phyloP scores from a whole-genome alignment of 306 rosid genomes.

The Castanea sativa region DNA sequence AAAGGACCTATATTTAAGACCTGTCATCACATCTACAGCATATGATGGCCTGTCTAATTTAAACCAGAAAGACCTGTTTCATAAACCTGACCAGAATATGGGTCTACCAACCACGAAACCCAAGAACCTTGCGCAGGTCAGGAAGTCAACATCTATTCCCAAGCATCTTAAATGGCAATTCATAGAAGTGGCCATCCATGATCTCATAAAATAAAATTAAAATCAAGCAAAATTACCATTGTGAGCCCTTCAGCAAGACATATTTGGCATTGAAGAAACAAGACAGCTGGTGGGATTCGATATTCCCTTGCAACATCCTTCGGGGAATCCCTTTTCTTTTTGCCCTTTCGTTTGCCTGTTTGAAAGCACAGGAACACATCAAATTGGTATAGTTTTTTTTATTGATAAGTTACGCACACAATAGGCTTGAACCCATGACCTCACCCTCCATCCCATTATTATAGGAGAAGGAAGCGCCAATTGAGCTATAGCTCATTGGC shows the following conservation, averaged over 20 bases:
- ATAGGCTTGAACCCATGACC: no score
- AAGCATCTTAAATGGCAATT: background rate
- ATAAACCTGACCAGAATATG: background rate
- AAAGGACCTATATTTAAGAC: slow-evolving; percentile 8
- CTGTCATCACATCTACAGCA: background rate
- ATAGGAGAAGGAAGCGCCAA: no score
- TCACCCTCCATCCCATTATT: no score
- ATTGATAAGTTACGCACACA: no score
- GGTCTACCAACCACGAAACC: background rate
- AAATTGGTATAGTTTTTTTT: background rate
- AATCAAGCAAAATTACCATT: slow-evolving; percentile 58
- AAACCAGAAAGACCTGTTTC: background rate
- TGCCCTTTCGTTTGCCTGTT: slow-evolving; percentile 73
- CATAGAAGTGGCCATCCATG: slow-evolving; percentile 18
- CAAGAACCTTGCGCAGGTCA: background rate
- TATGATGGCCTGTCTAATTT: slow-evolving; percentile 11
- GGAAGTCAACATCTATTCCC: slow-evolving; percentile 13
- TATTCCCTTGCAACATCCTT: slow-evolving; percentile 63
- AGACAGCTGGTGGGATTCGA: slow-evolving; percentile 69
- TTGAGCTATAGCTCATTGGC: no score
- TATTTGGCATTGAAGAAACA: slow-evolving; percentile 88
- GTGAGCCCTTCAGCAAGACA: slow-evolving; percentile 88
- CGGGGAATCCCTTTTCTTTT: slow-evolving; percentile 69
- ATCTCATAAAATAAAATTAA: slow-evolving; percentile 5
- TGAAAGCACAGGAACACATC: slow-evolving; percentile 21